Conservation (phyloP, 2,329 filamentous ascomycete species). For the Fusarium sp. region DNA sequence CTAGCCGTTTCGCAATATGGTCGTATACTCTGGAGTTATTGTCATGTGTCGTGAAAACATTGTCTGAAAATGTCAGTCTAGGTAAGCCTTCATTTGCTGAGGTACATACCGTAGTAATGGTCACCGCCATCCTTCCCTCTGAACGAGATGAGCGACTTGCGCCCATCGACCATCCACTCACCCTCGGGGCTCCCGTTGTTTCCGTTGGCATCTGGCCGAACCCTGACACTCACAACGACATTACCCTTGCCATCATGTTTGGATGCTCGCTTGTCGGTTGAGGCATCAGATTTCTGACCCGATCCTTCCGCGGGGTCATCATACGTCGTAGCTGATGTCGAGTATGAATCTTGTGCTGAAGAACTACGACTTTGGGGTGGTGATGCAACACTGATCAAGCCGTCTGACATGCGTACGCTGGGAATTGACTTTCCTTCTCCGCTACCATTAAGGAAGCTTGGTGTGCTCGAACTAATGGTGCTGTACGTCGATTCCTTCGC, state of each 20-base stretch:
- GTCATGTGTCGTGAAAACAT: slow-evolving; percentile 94
- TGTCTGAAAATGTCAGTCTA: slow-evolving; percentile 70
- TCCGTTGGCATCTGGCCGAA: slow-evolving; percentile 82
- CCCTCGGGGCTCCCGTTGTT: slow-evolving; percentile 73
- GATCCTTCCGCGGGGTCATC: slow-evolving; percentile 77
- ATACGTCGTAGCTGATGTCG: slow-evolving; percentile 88
- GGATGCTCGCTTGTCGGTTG: slow-evolving; percentile 61
- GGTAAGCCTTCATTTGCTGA: neutral
- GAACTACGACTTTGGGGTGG: slow-evolving; percentile 91
- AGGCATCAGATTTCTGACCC: slow-evolving; percentile 48
- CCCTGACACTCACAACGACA: slow-evolving; percentile 93
- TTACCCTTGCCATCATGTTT: slow-evolving; percentile 87
- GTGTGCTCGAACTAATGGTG: slow-evolving; percentile 64
- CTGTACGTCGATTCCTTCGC: slow-evolving; percentile 65
- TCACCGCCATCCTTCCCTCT: slow-evolving; percentile 91
- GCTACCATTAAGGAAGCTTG: slow-evolving; percentile 82
- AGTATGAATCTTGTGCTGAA: slow-evolving; percentile 92
- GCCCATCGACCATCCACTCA: slow-evolving; percentile 93
- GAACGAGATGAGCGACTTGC: slow-evolving; percentile 84
- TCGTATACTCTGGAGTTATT: slow-evolving; percentile 97
- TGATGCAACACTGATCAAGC: slow-evolving; percentile 80
- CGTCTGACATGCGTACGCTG: slow-evolving; percentile 76
- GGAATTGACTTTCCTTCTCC: slow-evolving; percentile 81
- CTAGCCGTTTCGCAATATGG: slow-evolving; percentile 89
- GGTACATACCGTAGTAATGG: slow-evolving; percentile 83